A percentile compares a stretch with the other conserved stretches of the same genome.
Evolutionary conservation across 495 filamentous ascomycete species (phyloP).

Genomic region (Penicillium paradoxum): DNA sequence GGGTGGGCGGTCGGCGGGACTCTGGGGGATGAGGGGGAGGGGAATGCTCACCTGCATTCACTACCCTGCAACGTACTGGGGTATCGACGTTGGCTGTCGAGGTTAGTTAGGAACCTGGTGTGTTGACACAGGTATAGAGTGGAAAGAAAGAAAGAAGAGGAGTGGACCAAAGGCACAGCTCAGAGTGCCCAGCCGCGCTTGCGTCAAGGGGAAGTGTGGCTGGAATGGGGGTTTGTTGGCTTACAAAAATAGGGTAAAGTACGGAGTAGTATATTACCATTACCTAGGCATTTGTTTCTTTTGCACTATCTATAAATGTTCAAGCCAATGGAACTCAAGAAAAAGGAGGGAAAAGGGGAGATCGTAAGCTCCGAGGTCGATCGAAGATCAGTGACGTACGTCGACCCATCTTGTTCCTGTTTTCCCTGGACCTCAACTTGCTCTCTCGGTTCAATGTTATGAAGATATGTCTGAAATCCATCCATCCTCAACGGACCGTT

Average conservation of each 20-base stretch:
- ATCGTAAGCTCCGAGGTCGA: slow-evolving; percentile 14
- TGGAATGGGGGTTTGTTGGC: slow-evolving; percentile 11
- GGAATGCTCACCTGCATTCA: neutral
- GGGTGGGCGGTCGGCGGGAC: neutral
- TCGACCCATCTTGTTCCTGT: neutral
- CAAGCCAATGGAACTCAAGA: neutral
- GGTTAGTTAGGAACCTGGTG: neutral
- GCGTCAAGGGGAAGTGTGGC: slow-evolving; percentile 28
- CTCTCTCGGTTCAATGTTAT: no score
- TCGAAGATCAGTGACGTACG: slow-evolving; percentile 25
- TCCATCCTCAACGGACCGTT: no score
- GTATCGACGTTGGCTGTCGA: neutral
- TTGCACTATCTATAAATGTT: neutral
- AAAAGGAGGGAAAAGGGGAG: slow-evolving; percentile 4
- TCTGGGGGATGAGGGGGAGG: slow-evolving; percentile 2
- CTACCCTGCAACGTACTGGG: neutral
- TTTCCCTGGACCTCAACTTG: no score
- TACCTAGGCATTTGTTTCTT: neutral
- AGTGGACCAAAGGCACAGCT: slow-evolving; percentile 12
- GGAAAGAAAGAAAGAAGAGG: neutral
- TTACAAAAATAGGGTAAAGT: neutral
- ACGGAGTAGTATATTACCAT: neutral
- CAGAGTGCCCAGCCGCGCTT: slow-evolving; percentile 25
- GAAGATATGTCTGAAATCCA: no score
- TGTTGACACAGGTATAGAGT: neutral